Conservation (phyloP, 2,329 filamentous ascomycete genomes). For the Aspergillus calidoustus region DNA sequence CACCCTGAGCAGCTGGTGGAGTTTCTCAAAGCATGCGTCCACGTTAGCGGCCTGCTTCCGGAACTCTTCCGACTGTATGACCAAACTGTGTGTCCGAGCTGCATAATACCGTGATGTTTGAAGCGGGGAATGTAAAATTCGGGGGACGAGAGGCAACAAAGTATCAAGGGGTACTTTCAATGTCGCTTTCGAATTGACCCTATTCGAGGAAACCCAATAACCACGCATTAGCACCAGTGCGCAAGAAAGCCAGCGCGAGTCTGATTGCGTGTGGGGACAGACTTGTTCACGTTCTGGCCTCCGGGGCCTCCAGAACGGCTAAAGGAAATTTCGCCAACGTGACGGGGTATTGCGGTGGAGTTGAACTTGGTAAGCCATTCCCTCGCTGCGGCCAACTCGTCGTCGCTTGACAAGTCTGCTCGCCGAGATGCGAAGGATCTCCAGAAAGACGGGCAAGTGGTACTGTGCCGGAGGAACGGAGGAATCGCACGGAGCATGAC, state of each 20-base stretch:
- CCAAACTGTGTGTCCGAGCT: slow-evolving; percentile 56
- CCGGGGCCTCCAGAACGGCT: slow-evolving; percentile 68
- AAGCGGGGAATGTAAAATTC: slow-evolving; percentile 57
- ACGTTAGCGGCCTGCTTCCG: slow-evolving; percentile 66
- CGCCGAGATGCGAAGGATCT: slow-evolving; percentile 36
- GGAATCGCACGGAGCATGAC: slow-evolving; percentile 16
- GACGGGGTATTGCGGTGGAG: slow-evolving; percentile 59
- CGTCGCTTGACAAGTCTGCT: slow-evolving; percentile 32
- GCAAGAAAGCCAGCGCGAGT: neutral
- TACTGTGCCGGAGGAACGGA: slow-evolving; percentile 15
- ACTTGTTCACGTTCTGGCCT: slow-evolving; percentile 74
- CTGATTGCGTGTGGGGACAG: slow-evolving; percentile 29
- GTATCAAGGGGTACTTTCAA: slow-evolving; percentile 58
- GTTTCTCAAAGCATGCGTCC: slow-evolving; percentile 61
- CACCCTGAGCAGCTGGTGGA: slow-evolving; percentile 59
- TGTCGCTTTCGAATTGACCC: slow-evolving; percentile 71
- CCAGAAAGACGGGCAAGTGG: slow-evolving; percentile 8
- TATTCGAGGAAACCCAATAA: slow-evolving; percentile 34
- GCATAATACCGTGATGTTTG: slow-evolving; percentile 60
- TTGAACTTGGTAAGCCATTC: slow-evolving; percentile 61
- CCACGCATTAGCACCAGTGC: slow-evolving; percentile 13
- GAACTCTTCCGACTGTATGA: slow-evolving; percentile 67
- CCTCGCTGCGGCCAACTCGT: slow-evolving; percentile 52
- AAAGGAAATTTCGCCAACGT: slow-evolving; percentile 63
- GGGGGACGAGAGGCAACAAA: slow-evolving; percentile 60